Evolutionary conservation across 768 basidiomycete species (phyloP).

Genomic region (Phanerochaete sordida): DNA sequence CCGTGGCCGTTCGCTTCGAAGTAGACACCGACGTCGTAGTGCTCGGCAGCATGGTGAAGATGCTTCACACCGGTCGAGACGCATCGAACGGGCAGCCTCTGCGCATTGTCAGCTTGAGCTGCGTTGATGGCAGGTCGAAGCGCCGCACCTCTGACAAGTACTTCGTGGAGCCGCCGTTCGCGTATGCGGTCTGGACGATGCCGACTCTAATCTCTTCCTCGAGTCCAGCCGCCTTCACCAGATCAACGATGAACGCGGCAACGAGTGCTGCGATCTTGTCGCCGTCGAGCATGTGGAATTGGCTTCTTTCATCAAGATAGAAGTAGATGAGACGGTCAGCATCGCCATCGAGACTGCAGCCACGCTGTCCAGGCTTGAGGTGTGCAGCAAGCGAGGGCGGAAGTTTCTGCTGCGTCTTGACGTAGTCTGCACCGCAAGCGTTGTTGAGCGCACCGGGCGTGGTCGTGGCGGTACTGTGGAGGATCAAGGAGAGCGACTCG

Average conservation of each 20-base stretch:
- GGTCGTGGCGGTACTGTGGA: conserved; percentile 65
- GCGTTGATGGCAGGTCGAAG: not conserved
- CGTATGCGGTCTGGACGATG: conserved; percentile 97
- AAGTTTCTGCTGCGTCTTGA: conserved; percentile 87
- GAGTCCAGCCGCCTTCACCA: conserved; percentile 82
- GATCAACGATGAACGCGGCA: conserved; percentile 88
- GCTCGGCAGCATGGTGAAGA: conserved; percentile 94
- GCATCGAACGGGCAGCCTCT: conserved; percentile 94
- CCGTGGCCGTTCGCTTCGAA: conserved; percentile 99
- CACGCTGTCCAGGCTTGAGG: conserved; percentile 71
- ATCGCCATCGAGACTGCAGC: conserved; percentile 94
- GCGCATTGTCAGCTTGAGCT: not conserved
- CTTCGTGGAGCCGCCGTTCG: conserved; percentile 94
- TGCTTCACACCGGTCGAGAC: conserved; percentile 97
- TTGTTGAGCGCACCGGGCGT: conserved; percentile 77
- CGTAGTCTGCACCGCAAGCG: conserved; percentile 91
- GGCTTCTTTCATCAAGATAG: conserved; percentile 73
- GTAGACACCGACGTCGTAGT: conserved; percentile 95
- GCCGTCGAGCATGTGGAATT: conserved; percentile 93
- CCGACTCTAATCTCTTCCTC: conserved; percentile 80
- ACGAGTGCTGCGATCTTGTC: conserved; percentile 97
- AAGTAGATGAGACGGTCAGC: conserved; percentile 97
- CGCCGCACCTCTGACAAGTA: conserved; percentile 74
- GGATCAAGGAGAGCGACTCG: conserved; percentile 54
- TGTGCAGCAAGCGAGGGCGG: conserved; percentile 71